A percentile compares a stretch with the other conserved stretches of the same genome.
Conservation (phyloP, 257 asterid species). For the Gentiana straminea region DNA sequence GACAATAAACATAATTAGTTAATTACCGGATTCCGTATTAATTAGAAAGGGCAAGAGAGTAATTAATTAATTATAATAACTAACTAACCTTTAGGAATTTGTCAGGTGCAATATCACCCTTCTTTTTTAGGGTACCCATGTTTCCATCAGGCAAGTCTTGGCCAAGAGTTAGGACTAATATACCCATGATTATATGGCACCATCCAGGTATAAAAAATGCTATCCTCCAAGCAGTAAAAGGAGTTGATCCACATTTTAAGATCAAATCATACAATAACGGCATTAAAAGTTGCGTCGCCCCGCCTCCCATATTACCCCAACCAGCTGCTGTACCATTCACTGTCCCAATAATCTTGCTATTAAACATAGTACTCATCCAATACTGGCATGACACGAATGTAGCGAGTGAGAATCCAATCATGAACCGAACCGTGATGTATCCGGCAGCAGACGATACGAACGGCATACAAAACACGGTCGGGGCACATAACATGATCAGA, state of each 20-base stretch:
- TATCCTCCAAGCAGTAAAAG: slow-evolving; percentile 56
- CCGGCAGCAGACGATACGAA: slow-evolving; percentile 31
- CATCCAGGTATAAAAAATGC: slow-evolving; percentile 55
- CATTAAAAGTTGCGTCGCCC: slow-evolving; percentile 57
- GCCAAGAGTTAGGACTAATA: slow-evolving; percentile 45
- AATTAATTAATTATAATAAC: neutral
- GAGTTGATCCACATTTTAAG: slow-evolving; percentile 24
- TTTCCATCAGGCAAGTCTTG: slow-evolving; percentile 69
- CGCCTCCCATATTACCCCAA: slow-evolving; percentile 77
- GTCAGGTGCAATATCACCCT: slow-evolving; percentile 35
- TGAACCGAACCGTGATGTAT: slow-evolving; percentile 39
- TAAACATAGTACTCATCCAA: slow-evolving; percentile 61
- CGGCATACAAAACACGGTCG: slow-evolving; percentile 45
- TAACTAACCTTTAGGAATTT: slow-evolving; percentile 31
- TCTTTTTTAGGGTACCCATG: slow-evolving; percentile 33
- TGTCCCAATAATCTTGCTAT: slow-evolving; percentile 34
- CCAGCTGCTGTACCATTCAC: slow-evolving; percentile 61
- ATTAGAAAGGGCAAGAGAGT: too few relatives aligned
- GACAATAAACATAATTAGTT: neutral
- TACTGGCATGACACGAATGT: slow-evolving; percentile 57
- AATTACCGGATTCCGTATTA: too few relatives aligned
- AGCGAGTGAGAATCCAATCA: slow-evolving; percentile 54
- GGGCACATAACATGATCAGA: slow-evolving; percentile 40
- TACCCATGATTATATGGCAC: slow-evolving; percentile 51
- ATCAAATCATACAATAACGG: slow-evolving; percentile 41